Base-by-base conservation (phyloP, 176 grass and related monocot species). In the Phoenix dactylifera region DNA sequence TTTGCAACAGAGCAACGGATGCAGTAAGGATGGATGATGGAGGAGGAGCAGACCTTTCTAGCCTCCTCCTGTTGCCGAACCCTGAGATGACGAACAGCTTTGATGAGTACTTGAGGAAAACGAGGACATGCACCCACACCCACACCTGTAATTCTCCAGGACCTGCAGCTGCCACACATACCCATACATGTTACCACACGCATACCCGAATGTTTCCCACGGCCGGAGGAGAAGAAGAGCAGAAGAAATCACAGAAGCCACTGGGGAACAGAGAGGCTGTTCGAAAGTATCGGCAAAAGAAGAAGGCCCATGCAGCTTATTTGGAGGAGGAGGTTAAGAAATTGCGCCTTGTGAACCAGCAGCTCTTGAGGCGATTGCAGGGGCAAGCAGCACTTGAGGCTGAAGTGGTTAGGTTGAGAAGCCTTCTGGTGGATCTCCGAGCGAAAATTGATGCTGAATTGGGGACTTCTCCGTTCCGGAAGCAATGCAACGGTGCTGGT, bases 241-340 rank as follows among this genome's bases (percentile, higher is more conserved):
- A 22, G 24, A 71, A 57, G 64, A 78, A 72, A 62, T 39, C 35
- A 44, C 35, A 9, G 35, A 44, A 65, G 4, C 76, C 74, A 28
- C 52, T 84, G 28, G 81, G 85, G 52, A 99, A 99, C 59, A 62
- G 76, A 57, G 94, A 93, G 48, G 94, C 94, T 0, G 94, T 99
- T 75, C 82, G 88, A 56, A 99, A 93, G 82, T 99, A 99, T 64
- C 52, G 88, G 56, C 79, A 99, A 76, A 99, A 93, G 88, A 99
- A 93, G 80, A 99, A 92, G 69, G 94, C 94, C 3, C 94, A 93
- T 54, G 80, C 82, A 2, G 76, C 94, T 3, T 93, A 78, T 12
- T 52, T 99, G 44, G 94, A 93, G 85, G 82, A 99, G 29, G 94
- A 99, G 71, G 76, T 89, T 26, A 80, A 65, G 70, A 75, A 86